A percentile compares a stretch with the other conserved stretches of the same genome.
phyloP scores from a whole-genome alignment of 176 grass and related monocot species.

The Tillandsia fasciculata region DNA sequence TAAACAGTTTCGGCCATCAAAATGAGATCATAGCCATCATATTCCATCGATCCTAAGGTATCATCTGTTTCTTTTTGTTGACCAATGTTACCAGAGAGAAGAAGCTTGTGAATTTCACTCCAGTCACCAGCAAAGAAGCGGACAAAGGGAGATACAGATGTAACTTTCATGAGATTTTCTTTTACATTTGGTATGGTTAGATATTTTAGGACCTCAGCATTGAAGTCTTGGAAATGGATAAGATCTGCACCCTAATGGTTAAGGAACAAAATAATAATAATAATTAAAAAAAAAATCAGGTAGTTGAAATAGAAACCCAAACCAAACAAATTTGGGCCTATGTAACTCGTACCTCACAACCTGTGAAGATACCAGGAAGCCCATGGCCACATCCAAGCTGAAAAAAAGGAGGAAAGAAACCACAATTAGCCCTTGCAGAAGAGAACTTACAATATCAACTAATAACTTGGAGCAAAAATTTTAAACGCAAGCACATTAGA shows the following conservation, averaged over 20 bases:
- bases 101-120: slow-evolving; percentile 73
- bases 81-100: slow-evolving; percentile 30
- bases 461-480: neutral
- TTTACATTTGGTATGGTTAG: slow-evolving; percentile 88
- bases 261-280: neutral
- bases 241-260: slow-evolving; percentile 57
- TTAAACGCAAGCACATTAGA: neutral
- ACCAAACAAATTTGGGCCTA: slow-evolving; percentile 3
- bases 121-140: slow-evolving; percentile 93
- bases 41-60: slow-evolving; percentile 13
- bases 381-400: slow-evolving; percentile 96
- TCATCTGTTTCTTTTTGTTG: slow-evolving; percentile 27
- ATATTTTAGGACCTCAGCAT: slow-evolving; percentile 80
- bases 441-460: neutral
- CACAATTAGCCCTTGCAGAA: slow-evolving; percentile 19
- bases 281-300: too few relatives aligned
- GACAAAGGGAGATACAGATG: slow-evolving; percentile 19
- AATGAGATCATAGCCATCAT: slow-evolving; percentile 72
- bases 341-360: slow-evolving; percentile 41
- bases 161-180: slow-evolving; percentile 49
- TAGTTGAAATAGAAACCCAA: neutral
- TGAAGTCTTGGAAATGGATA: slow-evolving; percentile 96
- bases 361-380: slow-evolving; percentile 76
- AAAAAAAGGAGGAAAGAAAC: slow-evolving; percentile 27
- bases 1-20: slow-evolving; percentile 97